Base-by-base conservation (phyloP, 495 filamentous ascomycete genomes). In the Talaromyces liani region DNA sequence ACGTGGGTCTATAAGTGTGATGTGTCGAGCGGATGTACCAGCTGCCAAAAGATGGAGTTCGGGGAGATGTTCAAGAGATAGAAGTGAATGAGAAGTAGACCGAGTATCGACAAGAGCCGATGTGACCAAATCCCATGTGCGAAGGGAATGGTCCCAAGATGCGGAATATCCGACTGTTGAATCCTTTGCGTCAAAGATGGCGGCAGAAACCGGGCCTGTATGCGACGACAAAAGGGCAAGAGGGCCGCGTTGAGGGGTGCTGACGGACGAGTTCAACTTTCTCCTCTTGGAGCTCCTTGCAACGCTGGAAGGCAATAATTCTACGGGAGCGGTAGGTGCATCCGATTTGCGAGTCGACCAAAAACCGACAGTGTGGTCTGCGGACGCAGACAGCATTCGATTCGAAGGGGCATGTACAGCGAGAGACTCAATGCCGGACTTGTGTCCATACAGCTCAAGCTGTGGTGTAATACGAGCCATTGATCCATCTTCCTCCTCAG, bases 71-170 rank as follows among this genome's bases (percentile, higher is more conserved):
- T 83, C 83, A 3, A 97, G 79, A 2, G 86, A 91, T 59, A 93
- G 82, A 1, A 98, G 81, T 0, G 91, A 82, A 72, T 93, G 88
- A n/a, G 89, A 84, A 8, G 90, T 91, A 7, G 90, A 88, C 53
- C 92, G 82, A 20, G 89, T 90, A 69, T 89, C 90, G 45, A 97
- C 90, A 10, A 87, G 79, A 4, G 80, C 67, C 55, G 80, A 74
- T 6, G 93, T 97, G 0, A 90, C 84, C 12, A 98, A 85, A 79
- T 98, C 94, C 84, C 96, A 90, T 0, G 94, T 98, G 25, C 86
- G 87, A 65, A 97, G 78, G 0, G 90, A 89, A 75, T 96, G 92
- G 78, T 98, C 94, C 80, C 88, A 88, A 22, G 91, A 92, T 2
- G 84, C 82, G 0, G 91, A 92, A 80, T 98, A 97, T 34, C 88